Evolutionary conservation across 257 asterid genomes (phyloP).

Genomic region (Ajuga chamaepitys): DNA sequence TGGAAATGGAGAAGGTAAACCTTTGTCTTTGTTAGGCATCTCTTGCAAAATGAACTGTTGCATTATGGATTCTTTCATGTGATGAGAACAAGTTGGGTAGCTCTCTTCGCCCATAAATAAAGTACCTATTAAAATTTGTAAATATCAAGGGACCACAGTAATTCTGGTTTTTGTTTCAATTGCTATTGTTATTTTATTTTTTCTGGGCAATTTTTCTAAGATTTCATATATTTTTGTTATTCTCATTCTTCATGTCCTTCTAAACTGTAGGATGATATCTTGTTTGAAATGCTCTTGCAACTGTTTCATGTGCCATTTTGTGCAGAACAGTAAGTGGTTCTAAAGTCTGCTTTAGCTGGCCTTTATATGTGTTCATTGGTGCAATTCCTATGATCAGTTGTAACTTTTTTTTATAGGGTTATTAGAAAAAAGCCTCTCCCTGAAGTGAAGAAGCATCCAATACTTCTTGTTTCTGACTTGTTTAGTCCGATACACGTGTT

Average conservation of each 20-base stretch:
- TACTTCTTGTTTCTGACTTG: conserved; percentile 44
- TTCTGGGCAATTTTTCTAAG: not conserved
- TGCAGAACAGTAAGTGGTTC: conserved; percentile 37
- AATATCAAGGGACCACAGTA: not conserved
- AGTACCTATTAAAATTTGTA: not conserved
- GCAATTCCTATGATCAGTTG: conserved; percentile 4
- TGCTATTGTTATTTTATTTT: not conserved
- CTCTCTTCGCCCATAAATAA: not conserved
- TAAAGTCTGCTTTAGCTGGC: conserved; percentile 1
- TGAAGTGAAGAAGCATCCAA: conserved; percentile 20
- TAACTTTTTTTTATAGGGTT: conserved; percentile 29
- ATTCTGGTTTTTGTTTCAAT: not conserved
- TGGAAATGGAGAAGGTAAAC: not conserved
- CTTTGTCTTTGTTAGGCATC: not conserved
- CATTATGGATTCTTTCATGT: not conserved
- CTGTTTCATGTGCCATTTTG: conserved; percentile 40
- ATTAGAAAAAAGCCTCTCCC: conserved; percentile 17
- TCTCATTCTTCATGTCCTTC: conserved; percentile 18
- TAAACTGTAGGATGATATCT: conserved; percentile 68
- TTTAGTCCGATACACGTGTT: conserved; percentile 68
- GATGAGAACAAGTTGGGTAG: not conserved
- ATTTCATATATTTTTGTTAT: not conserved
- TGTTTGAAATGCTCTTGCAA: conserved; percentile 80
- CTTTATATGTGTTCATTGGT: conserved; percentile 2
- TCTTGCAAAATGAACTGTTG: not conserved